Evolutionary conservation across 257 asterid genomes (phyloP), one percentile per base, ranked within the genome.

Genomic region (Sherardia arvensis): DNA sequence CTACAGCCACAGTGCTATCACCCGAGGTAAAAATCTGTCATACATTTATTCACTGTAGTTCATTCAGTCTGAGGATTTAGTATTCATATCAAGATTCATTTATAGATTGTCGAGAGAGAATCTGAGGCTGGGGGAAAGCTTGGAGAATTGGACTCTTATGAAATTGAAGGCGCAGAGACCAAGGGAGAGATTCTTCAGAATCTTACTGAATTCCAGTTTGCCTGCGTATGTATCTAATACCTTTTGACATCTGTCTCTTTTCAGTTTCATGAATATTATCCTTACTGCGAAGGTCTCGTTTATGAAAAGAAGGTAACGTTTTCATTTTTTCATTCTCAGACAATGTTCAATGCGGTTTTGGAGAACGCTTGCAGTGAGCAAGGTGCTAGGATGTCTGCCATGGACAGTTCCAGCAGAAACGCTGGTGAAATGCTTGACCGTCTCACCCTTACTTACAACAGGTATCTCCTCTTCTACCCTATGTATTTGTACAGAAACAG

Each of bases 351-450:
- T 67, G 96, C 95, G 0, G 87, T 90, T 57, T 53, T 90, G 76
- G 99, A 93, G 82, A 90, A 93, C 62, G 99, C 99, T 74, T 90
- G 97, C 81, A 88, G 98, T 82, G 96, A 91, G 79, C 98, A 87
- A 74, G 99, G 97, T 69, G 97, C 99, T 54, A 83, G 97, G 76
- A 93, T 93, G 99, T 90, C 96, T 75, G 97, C 99, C 8, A 93
- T 93, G 99, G 99, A 93, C 70, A 93, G 99, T 76, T 93, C 99
- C 76, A 93, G 97, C 78, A 83, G 96, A 76, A 93, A 93, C 70
- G 99, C 97, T 26, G 99, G 99, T 55, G 99, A 93, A 1, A 83
- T 93, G 97, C 99, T 93, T 81, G 99, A 93, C 76, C 95, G 95
- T 28, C 96, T 93, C 78, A 90, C 99, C 6, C 94, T 93, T 58